Evolutionary conservation across 2,329 filamentous ascomycete species (phyloP), one percentile per base, ranked within the genome.

Genomic region (Arthrobotrys conoides): DNA sequence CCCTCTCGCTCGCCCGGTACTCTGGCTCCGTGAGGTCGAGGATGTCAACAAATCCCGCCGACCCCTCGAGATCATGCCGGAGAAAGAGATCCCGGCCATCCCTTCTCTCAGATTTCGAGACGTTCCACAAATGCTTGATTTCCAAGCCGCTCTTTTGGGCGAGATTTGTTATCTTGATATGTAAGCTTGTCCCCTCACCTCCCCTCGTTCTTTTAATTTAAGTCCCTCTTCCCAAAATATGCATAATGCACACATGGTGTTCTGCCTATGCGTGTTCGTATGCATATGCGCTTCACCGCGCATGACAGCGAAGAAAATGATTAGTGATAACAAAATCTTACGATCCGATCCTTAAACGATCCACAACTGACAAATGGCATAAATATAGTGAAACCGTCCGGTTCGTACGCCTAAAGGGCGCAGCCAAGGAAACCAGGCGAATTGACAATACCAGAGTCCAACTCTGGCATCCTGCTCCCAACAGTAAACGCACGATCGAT

Each of bases 111-210:
- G 46, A 24, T 77, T 77, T 24, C 67, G 51, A 8, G 30, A 18
- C 6, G 51, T 77, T 16, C 73, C 73, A 18, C 67, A 77, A 44
- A 77, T 77, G 73, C 67, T 77, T 3, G 73, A 77, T 57, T 77
- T 77, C 61, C 73, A 77, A 57, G 53, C 67, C 36, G 67, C 67
- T 27, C 36, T 77, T 3, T 22, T 77, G 12, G 67, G 66, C 8
- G 73, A 77, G 24, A 64, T 77, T 41, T 77, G 73, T 36, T 77
- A 77, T 44, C 73, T 77, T 16, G 73, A 77, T 71, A 77, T 77
- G 73, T 77, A 77, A 33, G 73, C 57, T n/a, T 3, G 16, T 10
- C 18, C 20, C 27, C 16, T 36, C 46, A 16, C 38, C 16, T 44
- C 20, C 24, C 68, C 49, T 38, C 59, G 8, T 2, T 3, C 10